A percentile compares a stretch with the other conserved stretches of the same genome.
These are phyloP conservation scores for Hirsutella thompsonii DNA, from an alignment of 2,329 filamentous ascomycete species.

Conservation along the genomic window DNA sequence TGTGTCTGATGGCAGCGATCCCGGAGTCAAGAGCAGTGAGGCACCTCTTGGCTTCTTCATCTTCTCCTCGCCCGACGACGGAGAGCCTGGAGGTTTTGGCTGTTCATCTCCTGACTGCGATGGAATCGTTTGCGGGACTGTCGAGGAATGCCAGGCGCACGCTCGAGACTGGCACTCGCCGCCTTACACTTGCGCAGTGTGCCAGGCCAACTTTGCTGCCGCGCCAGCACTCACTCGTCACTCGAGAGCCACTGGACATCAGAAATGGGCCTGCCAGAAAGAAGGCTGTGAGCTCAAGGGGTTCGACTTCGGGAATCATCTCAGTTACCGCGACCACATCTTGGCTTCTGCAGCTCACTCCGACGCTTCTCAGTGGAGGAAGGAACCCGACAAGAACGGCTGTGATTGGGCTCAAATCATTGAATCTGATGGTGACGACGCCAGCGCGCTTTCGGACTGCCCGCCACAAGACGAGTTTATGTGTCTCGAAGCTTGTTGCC, in stretches of 20 bases:
- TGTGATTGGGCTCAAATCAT: too few species aligned
- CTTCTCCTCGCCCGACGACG: neutral
- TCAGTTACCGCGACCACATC: neutral
- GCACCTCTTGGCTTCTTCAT: neutral
- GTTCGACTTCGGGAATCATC: neutral
- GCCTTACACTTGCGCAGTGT: neutral
- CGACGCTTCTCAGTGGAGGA: neutral
- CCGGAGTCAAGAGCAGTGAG: too few species aligned
- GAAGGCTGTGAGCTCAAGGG: neutral
- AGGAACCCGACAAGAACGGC: neutral
- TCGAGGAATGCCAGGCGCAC: neutral
- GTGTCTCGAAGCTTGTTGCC: neutral
- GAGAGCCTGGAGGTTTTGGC: neutral
- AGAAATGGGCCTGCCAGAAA: neutral
- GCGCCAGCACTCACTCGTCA: neutral
- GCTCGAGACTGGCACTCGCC: neutral
- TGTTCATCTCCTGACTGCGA: conserved; percentile 1
- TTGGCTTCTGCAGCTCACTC: neutral
- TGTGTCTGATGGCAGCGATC: too few species aligned
- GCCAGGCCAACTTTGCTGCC: neutral
- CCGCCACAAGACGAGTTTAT: neutral
- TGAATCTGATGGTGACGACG: neutral
- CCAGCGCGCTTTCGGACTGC: neutral
- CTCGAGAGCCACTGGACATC: neutral
- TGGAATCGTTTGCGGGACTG: neutral